These are phyloP conservation scores for Paraleonurus japonicus DNA, from an alignment of 257 asterid genomes.

Conservation along the genomic window DNA sequence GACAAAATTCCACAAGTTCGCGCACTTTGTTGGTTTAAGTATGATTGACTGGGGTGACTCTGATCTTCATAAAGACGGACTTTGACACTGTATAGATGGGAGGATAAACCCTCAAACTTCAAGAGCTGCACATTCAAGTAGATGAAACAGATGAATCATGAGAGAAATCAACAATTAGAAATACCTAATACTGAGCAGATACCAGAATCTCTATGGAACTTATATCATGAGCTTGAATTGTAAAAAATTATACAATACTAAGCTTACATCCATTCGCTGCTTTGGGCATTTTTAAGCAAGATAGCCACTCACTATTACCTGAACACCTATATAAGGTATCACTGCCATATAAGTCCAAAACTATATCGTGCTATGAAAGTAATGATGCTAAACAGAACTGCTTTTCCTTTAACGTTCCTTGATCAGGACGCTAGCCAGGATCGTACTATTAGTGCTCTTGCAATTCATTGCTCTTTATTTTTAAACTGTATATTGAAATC, in stretches of 20 bases:
- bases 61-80: constrained; percentile 59
- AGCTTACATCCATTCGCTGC: constrained; percentile 12
- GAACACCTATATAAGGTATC: background rate
- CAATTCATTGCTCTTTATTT: background rate
- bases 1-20: constrained; percentile 71
- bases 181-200: background rate
- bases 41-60: constrained; percentile 39
- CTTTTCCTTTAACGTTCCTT: background rate
- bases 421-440: background rate
- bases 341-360: background rate
- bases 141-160: constrained; percentile 21
- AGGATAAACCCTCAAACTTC: constrained; percentile 63
- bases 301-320: constrained; percentile 5
- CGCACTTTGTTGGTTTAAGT: constrained; percentile 58
- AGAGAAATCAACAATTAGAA: constrained; percentile 25
- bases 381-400: background rate
- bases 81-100: constrained; percentile 61
- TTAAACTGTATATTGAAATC: background rate
- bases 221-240: background rate
- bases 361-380: background rate
- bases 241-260: background rate
- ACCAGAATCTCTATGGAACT: constrained; percentile 1
- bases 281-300: background rate
- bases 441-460: background rate
- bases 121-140: constrained; percentile 58